phyloP scores from a whole-genome alignment of 108 stramenopile species.

The Cyclotella distinguenda region DNA sequence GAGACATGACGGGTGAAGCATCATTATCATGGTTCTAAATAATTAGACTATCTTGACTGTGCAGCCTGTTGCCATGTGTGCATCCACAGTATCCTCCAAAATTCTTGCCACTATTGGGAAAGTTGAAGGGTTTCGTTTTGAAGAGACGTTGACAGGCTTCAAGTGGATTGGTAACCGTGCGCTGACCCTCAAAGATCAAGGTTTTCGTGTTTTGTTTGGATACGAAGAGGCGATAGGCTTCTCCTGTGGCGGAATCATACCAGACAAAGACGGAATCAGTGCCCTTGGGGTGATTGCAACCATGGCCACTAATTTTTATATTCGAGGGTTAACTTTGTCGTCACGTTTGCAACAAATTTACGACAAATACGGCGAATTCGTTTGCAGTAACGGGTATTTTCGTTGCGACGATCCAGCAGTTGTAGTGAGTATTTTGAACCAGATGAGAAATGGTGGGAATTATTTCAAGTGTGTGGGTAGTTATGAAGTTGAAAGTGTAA shows the following conservation, averaged over 20 bases:
- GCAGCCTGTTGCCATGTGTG: conserved; percentile 87
- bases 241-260: conserved; percentile 85
- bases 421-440: conserved; percentile 72
- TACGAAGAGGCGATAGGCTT: conserved; percentile 99
- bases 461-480: conserved; percentile 66
- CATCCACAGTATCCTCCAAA: conserved; percentile 92
- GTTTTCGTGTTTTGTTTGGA: conserved; percentile 80
- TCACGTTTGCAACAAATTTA: conserved; percentile 77
- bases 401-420: conserved; percentile 76
- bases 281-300: conserved; percentile 84
- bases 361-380: conserved; percentile 89
- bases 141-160: conserved; percentile 96
- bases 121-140: conserved; percentile 88
- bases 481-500: conserved; percentile 74
- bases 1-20: no score
- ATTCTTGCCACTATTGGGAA: conserved; percentile 85
- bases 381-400: conserved; percentile 92
- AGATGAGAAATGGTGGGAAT: conserved; percentile 72
- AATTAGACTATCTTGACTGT: no score
- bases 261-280: conserved; percentile 91
- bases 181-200: conserved; percentile 58
- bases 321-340: conserved; percentile 56
- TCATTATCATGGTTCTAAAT: no score
- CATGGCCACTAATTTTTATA: conserved; percentile 70
- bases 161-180: conserved; percentile 93